phyloP scores from a whole-genome alignment of 2,329 filamentous ascomycete species.

The Sporothrix euskadiensis region DNA sequence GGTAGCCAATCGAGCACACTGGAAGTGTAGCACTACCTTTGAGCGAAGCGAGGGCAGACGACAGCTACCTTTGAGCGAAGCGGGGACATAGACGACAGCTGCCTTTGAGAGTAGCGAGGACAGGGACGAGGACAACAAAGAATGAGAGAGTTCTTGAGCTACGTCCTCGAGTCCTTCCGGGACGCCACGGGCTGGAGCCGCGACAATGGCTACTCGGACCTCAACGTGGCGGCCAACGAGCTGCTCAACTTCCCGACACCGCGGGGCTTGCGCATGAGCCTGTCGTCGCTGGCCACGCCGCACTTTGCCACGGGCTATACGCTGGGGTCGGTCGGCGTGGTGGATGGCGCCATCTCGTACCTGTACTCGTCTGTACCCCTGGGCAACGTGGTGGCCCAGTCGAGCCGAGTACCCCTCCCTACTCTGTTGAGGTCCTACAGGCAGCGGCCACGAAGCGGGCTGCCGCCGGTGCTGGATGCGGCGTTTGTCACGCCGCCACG shows the following conservation, averaged over 20 bases:
- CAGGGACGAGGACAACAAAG: not conserved
- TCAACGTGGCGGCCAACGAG: constrained; percentile 81
- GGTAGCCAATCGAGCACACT: not conserved
- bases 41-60: not conserved
- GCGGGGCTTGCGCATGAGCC: constrained; percentile 76
- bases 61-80: not conserved
- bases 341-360: constrained; percentile 96
- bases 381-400: constrained; percentile 64
- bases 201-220: constrained; percentile 86
- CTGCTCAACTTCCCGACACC: constrained; percentile 88
- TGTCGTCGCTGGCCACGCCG: constrained; percentile 87
- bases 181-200: constrained; percentile 83
- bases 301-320: constrained; percentile 95
- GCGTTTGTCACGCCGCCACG: constrained; percentile 33
- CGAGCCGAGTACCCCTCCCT: constrained; percentile 72
- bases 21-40: not conserved
- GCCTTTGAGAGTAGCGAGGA: not conserved
- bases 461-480: constrained; percentile 1
- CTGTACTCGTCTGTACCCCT: constrained; percentile 88
- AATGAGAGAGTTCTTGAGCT: constrained; percentile 98
- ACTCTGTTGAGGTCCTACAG: constrained; percentile 80
- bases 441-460: constrained; percentile 52
- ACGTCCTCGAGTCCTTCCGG: constrained; percentile 89
- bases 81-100: not conserved
- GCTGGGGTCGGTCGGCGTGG: constrained; percentile 82